Conservation (phyloP, 148 eudicot genomes). For the Pouteria glomerata region DNA sequence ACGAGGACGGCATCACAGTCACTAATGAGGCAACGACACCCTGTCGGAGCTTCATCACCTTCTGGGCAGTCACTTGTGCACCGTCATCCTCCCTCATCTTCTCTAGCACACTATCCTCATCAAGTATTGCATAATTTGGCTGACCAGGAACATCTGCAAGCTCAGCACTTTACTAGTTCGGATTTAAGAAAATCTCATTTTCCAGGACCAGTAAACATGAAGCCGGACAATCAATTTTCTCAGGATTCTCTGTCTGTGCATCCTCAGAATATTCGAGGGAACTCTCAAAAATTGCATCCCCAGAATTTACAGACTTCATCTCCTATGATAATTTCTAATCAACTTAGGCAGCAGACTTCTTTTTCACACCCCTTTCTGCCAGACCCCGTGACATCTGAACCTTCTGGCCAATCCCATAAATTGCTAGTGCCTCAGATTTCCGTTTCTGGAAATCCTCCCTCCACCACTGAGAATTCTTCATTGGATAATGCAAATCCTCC, state of each 20-base stretch:
- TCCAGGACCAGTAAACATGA: conserved; percentile 26
- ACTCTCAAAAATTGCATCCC: conserved; percentile 33
- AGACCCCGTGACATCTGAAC: conserved; percentile 29
- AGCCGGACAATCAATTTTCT: conserved; percentile 27
- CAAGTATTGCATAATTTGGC: conserved; percentile 26
- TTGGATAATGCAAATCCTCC: conserved; percentile 32
- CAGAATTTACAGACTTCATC: conserved; percentile 25
- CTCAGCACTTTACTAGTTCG: conserved; percentile 28
- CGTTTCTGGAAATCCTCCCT: conserved; percentile 24
- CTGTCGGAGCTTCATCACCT: conserved; percentile 24
- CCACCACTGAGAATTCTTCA: conserved; percentile 23
- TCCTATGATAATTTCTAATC: conserved; percentile 27
- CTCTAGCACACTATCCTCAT: conserved; percentile 32
- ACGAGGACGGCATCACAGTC: conserved; percentile 36
- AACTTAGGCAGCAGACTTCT: conserved; percentile 27
- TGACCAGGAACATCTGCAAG: conserved; percentile 38
- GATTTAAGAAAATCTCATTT: conserved; percentile 43
- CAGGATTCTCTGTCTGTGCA: conserved; percentile 27
- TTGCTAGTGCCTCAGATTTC: conserved; percentile 18
- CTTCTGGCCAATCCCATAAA: conserved; percentile 30
- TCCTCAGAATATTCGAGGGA: conserved; percentile 29
- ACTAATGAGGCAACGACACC: conserved; percentile 33
- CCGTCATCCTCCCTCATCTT: conserved; percentile 45
- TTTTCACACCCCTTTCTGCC: conserved; percentile 21
- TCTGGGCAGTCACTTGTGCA: conserved; percentile 30